phyloP scores from a whole-genome alignment of 164 flowering plant genomes.

The Aristolochia fimbriata region DNA sequence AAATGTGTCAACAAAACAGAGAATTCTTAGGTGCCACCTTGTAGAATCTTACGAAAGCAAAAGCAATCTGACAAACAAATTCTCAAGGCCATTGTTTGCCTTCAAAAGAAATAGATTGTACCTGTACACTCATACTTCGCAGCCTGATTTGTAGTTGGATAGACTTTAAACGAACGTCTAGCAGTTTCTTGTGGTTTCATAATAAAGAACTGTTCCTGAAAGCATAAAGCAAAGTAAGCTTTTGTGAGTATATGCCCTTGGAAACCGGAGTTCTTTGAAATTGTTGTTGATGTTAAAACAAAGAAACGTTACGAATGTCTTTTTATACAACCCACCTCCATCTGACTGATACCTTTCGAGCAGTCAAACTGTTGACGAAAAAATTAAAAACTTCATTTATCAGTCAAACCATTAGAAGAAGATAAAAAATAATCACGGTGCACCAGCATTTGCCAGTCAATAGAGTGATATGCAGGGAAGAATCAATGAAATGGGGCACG shows the following conservation, averaged over 20 bases:
- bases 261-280: background rate
- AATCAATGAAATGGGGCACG: background rate
- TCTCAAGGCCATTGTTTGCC: background rate
- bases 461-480: too few species aligned
- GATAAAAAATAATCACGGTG: too few species aligned
- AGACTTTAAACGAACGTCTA: constrained; percentile 54
- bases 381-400: background rate
- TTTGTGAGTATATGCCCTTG: background rate
- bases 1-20: constrained; percentile 1
- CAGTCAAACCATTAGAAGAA: background rate
- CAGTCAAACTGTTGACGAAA: background rate
- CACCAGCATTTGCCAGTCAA: too few species aligned
- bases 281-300: background rate
- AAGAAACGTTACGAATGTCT: background rate
- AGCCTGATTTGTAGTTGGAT: constrained; percentile 69
- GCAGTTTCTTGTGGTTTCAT: constrained; percentile 63
- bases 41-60: background rate
- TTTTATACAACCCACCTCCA: background rate
- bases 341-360: background rate
- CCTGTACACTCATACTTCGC: constrained; percentile 70
- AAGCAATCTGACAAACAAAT: too few species aligned
- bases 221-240: constrained; percentile 3
- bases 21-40: background rate
- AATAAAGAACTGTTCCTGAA: constrained; percentile 78
- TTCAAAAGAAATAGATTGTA: constrained; percentile 10